Percentiles rank a stretch among this genome's conserved stretches.
These are phyloP conservation scores for Sarocladium kiliense DNA, from an alignment of 2,329 filamentous ascomycete species.

Conservation along the genomic window DNA sequence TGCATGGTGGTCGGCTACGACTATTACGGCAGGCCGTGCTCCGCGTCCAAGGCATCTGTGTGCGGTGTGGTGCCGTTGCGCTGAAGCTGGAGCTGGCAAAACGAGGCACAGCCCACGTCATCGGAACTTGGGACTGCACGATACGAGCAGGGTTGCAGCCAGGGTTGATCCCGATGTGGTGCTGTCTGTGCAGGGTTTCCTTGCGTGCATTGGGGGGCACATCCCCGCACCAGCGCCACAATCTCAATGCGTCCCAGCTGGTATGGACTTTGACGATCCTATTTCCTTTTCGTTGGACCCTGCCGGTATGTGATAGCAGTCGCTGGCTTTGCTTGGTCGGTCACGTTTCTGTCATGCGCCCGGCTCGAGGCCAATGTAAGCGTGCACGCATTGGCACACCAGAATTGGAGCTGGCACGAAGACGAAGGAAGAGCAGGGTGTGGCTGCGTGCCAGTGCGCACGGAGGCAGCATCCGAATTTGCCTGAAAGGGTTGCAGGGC, in stretches of 20 bases:
- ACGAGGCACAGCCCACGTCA: constrained; percentile 4
- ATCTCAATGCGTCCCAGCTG: not conserved
- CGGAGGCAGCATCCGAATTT: not conserved
- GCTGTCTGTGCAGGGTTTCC: not conserved
- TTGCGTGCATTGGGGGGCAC: not conserved
- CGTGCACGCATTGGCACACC: too few relatives aligned
- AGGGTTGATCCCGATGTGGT: not conserved
- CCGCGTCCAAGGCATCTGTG: not conserved
- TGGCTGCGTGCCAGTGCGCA: not conserved
- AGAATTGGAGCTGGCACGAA: not conserved
- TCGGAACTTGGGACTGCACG: not conserved
- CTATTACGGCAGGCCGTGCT: constrained; percentile 3
- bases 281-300: too few relatives aligned
- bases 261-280: not conserved
- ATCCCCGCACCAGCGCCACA: not conserved
- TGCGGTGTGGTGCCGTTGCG: not conserved
- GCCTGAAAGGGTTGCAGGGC: not conserved
- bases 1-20: not conserved
- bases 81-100: not conserved
- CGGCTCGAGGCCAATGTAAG: too few relatives aligned
- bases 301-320: not conserved
- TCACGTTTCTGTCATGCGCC: not conserved
- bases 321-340: not conserved
- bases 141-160: not conserved
- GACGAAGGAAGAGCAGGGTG: not conserved